Evolutionary conservation across 352 stramenopile species (phyloP), one percentile per base, ranked within the genome.

Genomic region (Phytopythium kandeliae): DNA sequence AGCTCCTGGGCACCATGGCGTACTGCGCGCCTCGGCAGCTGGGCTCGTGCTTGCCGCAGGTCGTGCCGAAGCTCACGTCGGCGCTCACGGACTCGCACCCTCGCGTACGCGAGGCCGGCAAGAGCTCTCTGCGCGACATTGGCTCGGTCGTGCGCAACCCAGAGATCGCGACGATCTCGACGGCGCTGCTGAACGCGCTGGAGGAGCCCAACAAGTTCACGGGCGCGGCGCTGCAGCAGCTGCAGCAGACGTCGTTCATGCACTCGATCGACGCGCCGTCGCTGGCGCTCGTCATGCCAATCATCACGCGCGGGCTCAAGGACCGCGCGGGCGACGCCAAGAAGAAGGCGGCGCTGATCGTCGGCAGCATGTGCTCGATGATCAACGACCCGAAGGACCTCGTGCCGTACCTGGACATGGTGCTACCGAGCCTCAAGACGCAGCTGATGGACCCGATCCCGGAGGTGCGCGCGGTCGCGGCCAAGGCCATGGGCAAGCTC

Each of bases 191-290:
- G 44, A 96, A 96, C 50, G 97, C 97, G 11, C 68, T 99, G 22
- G 97, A 96, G 46, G 96, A 99, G 61, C 92, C 93, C 1, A 93
- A 92, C 58, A 83, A 80, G 51, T 67, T 89, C 59, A 99, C 97
- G 17, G 61, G 88, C 17, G 82, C 91, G 25, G 97, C 96, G 46
- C 75, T 99, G 17, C 96, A 99, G 76, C 83, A 96, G 58, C 69
- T 99, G 28, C 96, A 99, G 54, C 95, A 87, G 36, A 99, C 96
- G 26, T 95, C 97, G 54, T 99, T 99, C 70, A 82, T 99, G 59
- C 97, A 99, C 78, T 97, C 97, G 57, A 99, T 99, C 61, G 98
- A 99, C 69, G 96, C 97, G 25, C 96, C 98, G 19, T 99, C 96
- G 57, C 74, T 99, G 25, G 97, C 97, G 22, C 81, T 99, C n/a